A percentile compares a stretch with the other conserved stretches of the same genome.
These are phyloP conservation scores for Beta lomatogona DNA, from an alignment of 179 eudicot species.

Conservation along the genomic window DNA sequence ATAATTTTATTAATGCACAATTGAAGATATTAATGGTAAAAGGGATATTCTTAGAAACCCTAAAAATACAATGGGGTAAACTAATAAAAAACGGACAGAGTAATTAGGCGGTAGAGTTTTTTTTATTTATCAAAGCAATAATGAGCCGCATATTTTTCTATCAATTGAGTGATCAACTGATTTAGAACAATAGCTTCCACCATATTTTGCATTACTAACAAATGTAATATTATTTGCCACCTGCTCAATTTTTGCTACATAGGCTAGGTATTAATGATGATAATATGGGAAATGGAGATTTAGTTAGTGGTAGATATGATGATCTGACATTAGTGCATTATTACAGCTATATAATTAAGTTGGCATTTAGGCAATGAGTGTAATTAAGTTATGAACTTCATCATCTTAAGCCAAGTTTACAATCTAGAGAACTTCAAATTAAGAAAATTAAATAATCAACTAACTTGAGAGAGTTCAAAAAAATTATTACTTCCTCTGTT, in stretches of 20 bases:
- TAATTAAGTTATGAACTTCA: background rate
- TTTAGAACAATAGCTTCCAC: background rate
- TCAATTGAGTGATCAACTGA: background rate
- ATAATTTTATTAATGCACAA: too few species aligned
- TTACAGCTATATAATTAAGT: constrained; percentile 11
- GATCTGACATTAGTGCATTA: constrained; percentile 27
- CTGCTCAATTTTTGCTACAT: background rate
- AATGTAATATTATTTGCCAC: background rate
- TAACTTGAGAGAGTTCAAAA: background rate
- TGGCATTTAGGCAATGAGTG: background rate
- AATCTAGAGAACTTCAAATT: background rate
- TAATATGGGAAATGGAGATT: constrained; percentile 23
- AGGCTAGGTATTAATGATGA: constrained; percentile 21
- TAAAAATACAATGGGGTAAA: too few species aligned
- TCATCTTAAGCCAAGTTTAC: background rate
- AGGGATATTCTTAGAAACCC: too few species aligned
- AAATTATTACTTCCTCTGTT: too few species aligned
- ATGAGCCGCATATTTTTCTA: too few species aligned
- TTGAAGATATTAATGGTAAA: too few species aligned
- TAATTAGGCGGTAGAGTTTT: too few species aligned
- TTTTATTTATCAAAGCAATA: background rate
- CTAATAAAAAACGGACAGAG: too few species aligned
- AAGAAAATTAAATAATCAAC: background rate
- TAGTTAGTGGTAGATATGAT: constrained; percentile 28
- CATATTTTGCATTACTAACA: background rate